phyloP scores from a whole-genome alignment of 805 yeast genomes.

The Ogataea pini region DNA sequence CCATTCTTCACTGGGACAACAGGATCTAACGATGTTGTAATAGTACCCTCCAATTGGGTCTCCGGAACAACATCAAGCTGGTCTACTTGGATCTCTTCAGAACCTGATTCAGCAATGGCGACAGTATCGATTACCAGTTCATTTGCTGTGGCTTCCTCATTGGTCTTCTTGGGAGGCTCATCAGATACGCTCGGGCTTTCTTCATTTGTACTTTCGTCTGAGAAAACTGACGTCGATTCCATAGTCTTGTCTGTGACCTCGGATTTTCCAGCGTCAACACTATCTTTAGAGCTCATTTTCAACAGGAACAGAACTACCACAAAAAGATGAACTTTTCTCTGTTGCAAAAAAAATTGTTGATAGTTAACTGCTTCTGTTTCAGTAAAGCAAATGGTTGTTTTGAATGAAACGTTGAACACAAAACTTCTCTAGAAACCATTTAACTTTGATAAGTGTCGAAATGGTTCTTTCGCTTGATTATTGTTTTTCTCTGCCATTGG shows the following conservation, averaged over 20 bases:
- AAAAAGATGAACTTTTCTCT: not conserved
- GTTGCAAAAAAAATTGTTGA: not conserved
- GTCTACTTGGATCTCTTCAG: not conserved
- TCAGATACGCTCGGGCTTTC: conserved; percentile 1
- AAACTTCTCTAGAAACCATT: not conserved
- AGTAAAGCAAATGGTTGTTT: not conserved
- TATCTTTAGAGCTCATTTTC: conserved; percentile 7
- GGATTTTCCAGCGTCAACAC: conserved; percentile 3
- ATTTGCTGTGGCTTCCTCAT: not conserved
- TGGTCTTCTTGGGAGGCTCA: not conserved
- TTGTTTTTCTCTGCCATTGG: conserved; percentile 3
- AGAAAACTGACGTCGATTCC: conserved; percentile 1
- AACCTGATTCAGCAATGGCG: not conserved
- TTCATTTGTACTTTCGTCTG: not conserved
- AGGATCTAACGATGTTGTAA: not conserved
- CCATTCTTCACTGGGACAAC: not conserved
- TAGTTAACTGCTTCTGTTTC: not conserved
- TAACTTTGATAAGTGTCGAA: not conserved
- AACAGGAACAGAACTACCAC: not conserved
- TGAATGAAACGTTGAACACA: not conserved
- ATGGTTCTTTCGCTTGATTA: not conserved
- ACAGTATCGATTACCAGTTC: not conserved
- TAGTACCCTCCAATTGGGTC: not conserved
- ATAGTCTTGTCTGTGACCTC: conserved; percentile 2
- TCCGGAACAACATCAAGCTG: not conserved